Evolutionary conservation across 1,284 basidiomycete genomes (phyloP), one percentile per base, ranked within the genome.

Genomic region (Trichosporon asahii): DNA sequence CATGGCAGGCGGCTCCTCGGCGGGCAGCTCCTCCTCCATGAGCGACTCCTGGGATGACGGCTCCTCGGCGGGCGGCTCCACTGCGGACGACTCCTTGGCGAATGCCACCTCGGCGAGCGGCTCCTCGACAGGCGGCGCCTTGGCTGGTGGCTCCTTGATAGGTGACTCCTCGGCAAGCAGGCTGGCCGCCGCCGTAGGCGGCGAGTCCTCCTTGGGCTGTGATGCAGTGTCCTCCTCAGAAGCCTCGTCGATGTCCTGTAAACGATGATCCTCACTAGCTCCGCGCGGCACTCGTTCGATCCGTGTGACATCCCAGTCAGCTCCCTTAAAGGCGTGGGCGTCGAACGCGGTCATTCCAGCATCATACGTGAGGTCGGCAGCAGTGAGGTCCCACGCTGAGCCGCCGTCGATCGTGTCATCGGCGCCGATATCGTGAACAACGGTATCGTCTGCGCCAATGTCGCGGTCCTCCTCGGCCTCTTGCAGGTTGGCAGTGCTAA

Each of bases 351-450:
- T 67, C 37, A 61, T 60, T 14, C 64, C 60, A 25, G 37, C 44
- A n/a, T 66, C 67, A 25, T 66, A 66, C 27, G 68, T 72, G 18
- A 72, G 60, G 14, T 72, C 72, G 18, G 66, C 68, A 1, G 69
- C 61, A 0, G 72, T 68, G 12, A 71, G 3, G 67, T 76, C 70
- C 76, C 77, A 78, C 23, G 67, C 73, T 1, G 55, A 66, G 27
- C 66, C 68, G 1, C 64, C 75, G 9, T 76, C 75, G 6, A 71
- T 33, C 1, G 76, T 76, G 27, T 66, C 72, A 35, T 73, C 67
- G 2, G 68, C 64, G 40, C 44, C 60, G n/a, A 57, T 55, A 33
- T 64, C 65, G 40, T 44, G 64, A 11, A 61, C 29, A 8, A 61
- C 57, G 9, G 57, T 61, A n/a, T 61, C 57, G 27, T 61, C 57